Percentiles rank a stretch among this genome's conserved stretches.
Evolutionary conservation across 305 asterid species (phyloP).

Genomic region (Solanum hybrid): DNA sequence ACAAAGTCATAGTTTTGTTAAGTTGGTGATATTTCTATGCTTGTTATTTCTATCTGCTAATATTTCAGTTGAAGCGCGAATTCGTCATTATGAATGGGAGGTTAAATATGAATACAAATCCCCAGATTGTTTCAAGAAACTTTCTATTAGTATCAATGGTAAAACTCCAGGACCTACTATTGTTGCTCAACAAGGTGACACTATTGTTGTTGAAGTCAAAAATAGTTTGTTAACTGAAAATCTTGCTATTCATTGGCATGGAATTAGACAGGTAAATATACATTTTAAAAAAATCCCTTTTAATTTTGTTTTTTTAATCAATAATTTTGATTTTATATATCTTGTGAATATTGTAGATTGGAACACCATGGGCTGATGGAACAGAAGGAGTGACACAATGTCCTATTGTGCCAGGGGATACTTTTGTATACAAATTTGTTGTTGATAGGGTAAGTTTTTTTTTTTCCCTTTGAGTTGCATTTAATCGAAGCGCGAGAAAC

Average conservation of each 20-base stretch:
- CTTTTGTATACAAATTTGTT: conserved; percentile 60
- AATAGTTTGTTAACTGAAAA: conserved; percentile 67
- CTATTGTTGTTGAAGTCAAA: conserved; percentile 64
- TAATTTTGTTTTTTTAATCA: background rate
- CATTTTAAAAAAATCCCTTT: background rate
- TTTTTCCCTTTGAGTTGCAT: background rate
- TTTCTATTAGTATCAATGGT: conserved; percentile 65
- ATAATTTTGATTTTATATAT: background rate
- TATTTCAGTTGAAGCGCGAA: conserved; percentile 31
- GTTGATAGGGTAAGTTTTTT: conserved; percentile 56
- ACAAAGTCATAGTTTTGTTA: conserved; percentile 1
- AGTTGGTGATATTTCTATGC: background rate
- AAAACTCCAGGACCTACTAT: conserved; percentile 76
- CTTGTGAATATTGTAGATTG: conserved; percentile 32
- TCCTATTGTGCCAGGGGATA: conserved; percentile 74
- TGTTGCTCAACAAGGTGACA: conserved; percentile 65
- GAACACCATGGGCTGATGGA: conserved; percentile 93
- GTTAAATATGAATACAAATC: conserved; percentile 66
- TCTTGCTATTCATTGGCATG: conserved; percentile 91
- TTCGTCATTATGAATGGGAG: conserved; percentile 66
- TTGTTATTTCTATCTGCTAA: background rate
- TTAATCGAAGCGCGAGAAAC: background rate
- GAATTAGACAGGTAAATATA: conserved; percentile 66
- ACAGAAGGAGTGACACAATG: conserved; percentile 91
- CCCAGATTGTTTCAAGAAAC: conserved; percentile 69